Evolutionary conservation across 495 filamentous ascomycete genomes (phyloP).

Genomic region (Bacidia rubella): DNA sequence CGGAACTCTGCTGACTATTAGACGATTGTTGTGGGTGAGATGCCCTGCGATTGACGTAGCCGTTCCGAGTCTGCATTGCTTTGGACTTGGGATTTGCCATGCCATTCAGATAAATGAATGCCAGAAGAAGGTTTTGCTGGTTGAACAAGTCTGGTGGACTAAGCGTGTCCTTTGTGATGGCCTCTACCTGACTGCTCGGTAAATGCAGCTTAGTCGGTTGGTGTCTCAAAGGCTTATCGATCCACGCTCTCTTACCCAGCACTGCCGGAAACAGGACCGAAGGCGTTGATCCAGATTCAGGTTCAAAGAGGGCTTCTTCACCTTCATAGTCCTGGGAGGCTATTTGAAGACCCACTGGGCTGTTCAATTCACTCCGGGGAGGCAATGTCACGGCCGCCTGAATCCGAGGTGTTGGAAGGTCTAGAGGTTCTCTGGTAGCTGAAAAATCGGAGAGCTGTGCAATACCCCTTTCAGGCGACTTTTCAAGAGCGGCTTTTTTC

Average conservation of each 20-base stretch:
- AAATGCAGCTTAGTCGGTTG: conserved; percentile 26
- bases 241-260: conserved; percentile 38
- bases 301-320: conserved; percentile 69
- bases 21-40: background rate
- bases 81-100: conserved; percentile 28
- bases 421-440: conserved; percentile 48
- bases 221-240: conserved; percentile 32
- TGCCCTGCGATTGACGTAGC: conserved; percentile 7
- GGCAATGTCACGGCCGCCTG: conserved; percentile 49
- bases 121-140: background rate
- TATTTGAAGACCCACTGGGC: conserved; percentile 24
- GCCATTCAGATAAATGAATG: conserved; percentile 32
- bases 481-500: conserved; percentile 39
- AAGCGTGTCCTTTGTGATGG: conserved; percentile 15
- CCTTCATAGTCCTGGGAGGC: conserved; percentile 54
- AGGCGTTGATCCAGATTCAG: conserved; percentile 65
- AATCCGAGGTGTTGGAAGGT: conserved; percentile 30
- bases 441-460: conserved; percentile 34
- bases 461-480: conserved; percentile 37
- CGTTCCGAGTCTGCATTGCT: conserved; percentile 23
- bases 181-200: conserved; percentile 15
- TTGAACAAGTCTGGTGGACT: background rate
- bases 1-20: conserved; percentile 5
- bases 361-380: conserved; percentile 17
- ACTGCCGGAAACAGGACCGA: conserved; percentile 52